phyloP scores from a whole-genome alignment of 2,329 filamentous ascomycete species.

The Hymenoscyphus fructigenus region DNA sequence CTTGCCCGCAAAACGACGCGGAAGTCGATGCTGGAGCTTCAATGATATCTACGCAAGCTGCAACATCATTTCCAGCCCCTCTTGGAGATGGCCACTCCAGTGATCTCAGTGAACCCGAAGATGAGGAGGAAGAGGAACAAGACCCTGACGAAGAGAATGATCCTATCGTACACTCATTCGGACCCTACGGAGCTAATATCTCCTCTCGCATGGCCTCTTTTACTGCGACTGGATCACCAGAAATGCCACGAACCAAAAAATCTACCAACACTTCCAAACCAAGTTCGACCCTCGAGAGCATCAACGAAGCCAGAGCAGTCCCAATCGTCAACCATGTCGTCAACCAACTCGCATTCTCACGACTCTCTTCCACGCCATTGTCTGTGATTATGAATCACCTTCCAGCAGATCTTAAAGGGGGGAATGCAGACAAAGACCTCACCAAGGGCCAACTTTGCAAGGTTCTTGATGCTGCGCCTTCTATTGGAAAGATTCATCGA shows the following conservation, averaged over 20 bases:
- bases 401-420: slow-evolving; percentile 60
- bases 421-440: slow-evolving; percentile 43
- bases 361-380: slow-evolving; percentile 85
- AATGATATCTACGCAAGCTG: slow-evolving; percentile 29
- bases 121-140: slow-evolving; percentile 51
- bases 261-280: slow-evolving; percentile 30
- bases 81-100: slow-evolving; percentile 42
- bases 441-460: slow-evolving; percentile 63
- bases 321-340: slow-evolving; percentile 78
- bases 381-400: slow-evolving; percentile 88
- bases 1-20: slow-evolving; percentile 47
- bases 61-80: slow-evolving; percentile 28
- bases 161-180: slow-evolving; percentile 87
- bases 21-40: slow-evolving; percentile 23
- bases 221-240: slow-evolving; percentile 62
- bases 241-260: slow-evolving; percentile 38
- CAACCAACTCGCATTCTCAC: slow-evolving; percentile 94
- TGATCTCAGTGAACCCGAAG: slow-evolving; percentile 53
- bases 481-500: slow-evolving; percentile 83
- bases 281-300: slow-evolving; percentile 31
- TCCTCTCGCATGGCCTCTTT: slow-evolving; percentile 81
- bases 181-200: slow-evolving; percentile 82
- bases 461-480: slow-evolving; percentile 71
- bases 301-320: slow-evolving; percentile 41
- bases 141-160: slow-evolving; percentile 93